These are phyloP conservation scores for Corymbia citriodora DNA, from an alignment of 441 rosid genomes.

Conservation along the genomic window DNA sequence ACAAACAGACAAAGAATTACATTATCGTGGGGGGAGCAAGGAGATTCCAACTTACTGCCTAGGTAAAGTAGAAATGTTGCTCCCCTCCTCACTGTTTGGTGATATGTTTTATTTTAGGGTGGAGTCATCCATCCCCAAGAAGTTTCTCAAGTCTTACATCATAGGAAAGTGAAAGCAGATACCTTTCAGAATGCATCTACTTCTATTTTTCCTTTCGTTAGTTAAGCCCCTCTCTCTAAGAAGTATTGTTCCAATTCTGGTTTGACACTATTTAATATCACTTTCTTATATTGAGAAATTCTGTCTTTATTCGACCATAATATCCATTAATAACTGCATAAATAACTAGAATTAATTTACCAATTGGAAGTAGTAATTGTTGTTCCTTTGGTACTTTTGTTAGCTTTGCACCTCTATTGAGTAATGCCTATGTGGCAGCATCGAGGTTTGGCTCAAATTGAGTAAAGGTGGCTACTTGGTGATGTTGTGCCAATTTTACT, in stretches of 20 bases:
- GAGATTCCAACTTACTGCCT: not conserved
- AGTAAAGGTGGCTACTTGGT: not conserved
- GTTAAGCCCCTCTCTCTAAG: too few relatives aligned
- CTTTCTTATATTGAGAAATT: too few relatives aligned
- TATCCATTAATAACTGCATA: not conserved
- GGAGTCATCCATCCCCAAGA: not conserved
- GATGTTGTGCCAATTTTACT: not conserved
- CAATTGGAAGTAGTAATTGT: not conserved
- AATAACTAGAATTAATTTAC: not conserved
- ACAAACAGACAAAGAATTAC: not conserved
- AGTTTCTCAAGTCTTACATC: not conserved
- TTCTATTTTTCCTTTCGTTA: not conserved
- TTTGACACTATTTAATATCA: too few relatives aligned
- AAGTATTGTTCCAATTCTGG: too few relatives aligned
- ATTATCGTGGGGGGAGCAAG: not conserved
- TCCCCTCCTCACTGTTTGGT: accelerated
- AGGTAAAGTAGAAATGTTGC: too few relatives aligned
- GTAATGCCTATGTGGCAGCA: not conserved
- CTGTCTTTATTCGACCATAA: too few relatives aligned
- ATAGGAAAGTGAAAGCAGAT: not conserved
- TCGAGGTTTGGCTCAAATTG: not conserved
- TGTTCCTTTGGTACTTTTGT: not conserved
- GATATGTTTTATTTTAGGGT: too few relatives aligned
- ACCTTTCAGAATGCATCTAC: not conserved
- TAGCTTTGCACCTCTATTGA: not conserved